Base-by-base conservation (phyloP, 1,139 yeast species). In the Taphrina populina region DNA sequence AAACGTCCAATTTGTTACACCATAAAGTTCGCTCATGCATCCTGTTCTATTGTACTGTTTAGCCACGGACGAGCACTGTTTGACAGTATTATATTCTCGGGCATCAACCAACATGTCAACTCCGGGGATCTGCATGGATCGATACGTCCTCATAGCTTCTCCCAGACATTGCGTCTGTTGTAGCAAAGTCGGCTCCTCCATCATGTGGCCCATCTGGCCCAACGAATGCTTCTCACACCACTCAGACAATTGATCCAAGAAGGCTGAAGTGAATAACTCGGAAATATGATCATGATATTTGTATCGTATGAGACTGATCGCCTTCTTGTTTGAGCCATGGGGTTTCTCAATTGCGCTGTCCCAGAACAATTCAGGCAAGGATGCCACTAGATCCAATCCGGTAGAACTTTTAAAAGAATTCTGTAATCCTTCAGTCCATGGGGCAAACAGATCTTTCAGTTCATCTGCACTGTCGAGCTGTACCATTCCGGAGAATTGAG, bases 141-240 rank as follows among this genome's bases (percentile, higher is more conserved):
- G 33, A 32, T 49, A 49, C 39, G 39, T 29, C n/a, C 46, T 24
- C 54, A 49, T 49, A 2, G 54, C 44, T 13, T 41, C 44, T 6
- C 54, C 54, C 2, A 49, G 39, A n/a, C 39, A 37, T 13, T 49
- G 54, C 23, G 54, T 49, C 27, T 49, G 54, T 33, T 37, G 46
- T 21, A 37, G 24, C 23, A 49, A 26, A 7, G 54, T 49, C 5
- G 54, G 54, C 21, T 49, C 54, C 37, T 49, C 54, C 54, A 49
- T 49, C 54, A 49, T 49, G 20, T 49, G 54, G 8, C 54, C 54
- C 54, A 49, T 49, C 54, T 37, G 37, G 21, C 33, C 54, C 7
- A 49, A 13, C 4, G 15, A 11, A 19, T 49, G 54, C 11, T 40
- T 23, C 26, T 49, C 54, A 15, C 54, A 49, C 54, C 54, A 49